These are phyloP conservation scores for Fomitopsis pulvina DNA, from an alignment of 768 basidiomycete species.

Conservation along the genomic window DNA sequence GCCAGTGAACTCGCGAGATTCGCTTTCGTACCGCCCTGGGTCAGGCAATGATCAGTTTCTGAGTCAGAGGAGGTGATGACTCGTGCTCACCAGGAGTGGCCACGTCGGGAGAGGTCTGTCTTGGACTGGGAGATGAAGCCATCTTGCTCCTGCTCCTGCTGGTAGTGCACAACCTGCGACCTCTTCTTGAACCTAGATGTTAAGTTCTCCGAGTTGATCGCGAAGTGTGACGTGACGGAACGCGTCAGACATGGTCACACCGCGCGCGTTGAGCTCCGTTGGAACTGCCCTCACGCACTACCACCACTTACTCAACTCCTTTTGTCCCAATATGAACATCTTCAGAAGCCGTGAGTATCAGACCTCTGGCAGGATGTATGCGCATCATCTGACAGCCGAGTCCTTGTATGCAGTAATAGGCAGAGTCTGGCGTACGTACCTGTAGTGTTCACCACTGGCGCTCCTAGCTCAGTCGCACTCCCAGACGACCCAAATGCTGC, in stretches of 20 bases:
- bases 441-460: background rate
- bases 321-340: conserved; percentile 60
- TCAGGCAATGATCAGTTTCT: background rate
- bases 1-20: background rate
- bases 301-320: conserved; percentile 5
- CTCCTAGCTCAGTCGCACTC: conserved; percentile 21
- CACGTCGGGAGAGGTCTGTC: background rate
- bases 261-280: conserved; percentile 5
- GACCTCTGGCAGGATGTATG: conserved; percentile 3
- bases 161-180: too few relatives aligned
- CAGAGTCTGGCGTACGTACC: conserved; percentile 87
- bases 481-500: conserved; percentile 90
- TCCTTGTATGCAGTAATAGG: conserved; percentile 59
- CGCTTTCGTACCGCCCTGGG: background rate
- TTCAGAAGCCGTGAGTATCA: conserved; percentile 66
- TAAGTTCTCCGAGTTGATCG: background rate
- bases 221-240: conserved; percentile 12
- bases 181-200: background rate
- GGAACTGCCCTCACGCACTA: background rate
- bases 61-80: background rate
- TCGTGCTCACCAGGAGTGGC: background rate
- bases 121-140: background rate
- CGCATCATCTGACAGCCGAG: background rate
- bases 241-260: conserved; percentile 9
- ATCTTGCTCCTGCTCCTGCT: too few relatives aligned